phyloP scores from a whole-genome alignment of 2,329 filamentous ascomycete species.

The Aspergillus transmontanensis region DNA sequence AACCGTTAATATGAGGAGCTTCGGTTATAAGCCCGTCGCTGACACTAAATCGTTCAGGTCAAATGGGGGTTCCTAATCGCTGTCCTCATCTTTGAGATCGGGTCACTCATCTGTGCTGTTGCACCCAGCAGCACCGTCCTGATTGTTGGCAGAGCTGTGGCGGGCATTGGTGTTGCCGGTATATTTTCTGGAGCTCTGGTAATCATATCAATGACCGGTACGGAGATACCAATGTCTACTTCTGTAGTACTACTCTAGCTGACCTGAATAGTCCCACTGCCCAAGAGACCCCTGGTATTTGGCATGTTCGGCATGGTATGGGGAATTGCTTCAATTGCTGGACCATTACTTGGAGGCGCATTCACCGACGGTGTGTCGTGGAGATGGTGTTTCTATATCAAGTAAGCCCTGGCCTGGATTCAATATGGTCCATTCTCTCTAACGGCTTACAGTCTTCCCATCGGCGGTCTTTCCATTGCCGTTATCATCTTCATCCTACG shows the following conservation, averaged over 20 bases:
- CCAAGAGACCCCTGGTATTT: constrained; percentile 50
- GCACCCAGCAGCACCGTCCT: constrained; percentile 36
- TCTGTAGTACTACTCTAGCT: background rate
- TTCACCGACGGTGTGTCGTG: constrained; percentile 46
- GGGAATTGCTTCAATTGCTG: constrained; percentile 53
- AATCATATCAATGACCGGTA: constrained; percentile 27
- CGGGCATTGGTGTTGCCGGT: constrained; percentile 39
- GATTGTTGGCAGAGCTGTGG: constrained; percentile 41
- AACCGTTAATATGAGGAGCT: background rate
- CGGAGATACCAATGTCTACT: background rate
- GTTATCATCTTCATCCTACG: constrained; percentile 54
- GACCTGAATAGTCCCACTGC: constrained; percentile 50
- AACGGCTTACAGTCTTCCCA: constrained; percentile 30
- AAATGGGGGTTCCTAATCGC: constrained; percentile 39
- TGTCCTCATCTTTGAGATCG: constrained; percentile 41
- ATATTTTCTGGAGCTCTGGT: constrained; percentile 34
- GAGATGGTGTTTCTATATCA: constrained; percentile 51
- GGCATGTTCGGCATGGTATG: constrained; percentile 58
- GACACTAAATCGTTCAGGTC: constrained; percentile 26
- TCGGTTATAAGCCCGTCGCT: background rate
- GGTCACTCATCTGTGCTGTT: constrained; percentile 41
- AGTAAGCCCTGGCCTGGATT: constrained; percentile 17
- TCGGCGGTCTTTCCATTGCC: constrained; percentile 43
- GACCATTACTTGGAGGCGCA: constrained; percentile 48
- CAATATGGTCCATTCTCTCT: background rate